Evolutionary conservation across 352 stramenopile genomes (phyloP).

Genomic region (Phytophthora europaea): DNA sequence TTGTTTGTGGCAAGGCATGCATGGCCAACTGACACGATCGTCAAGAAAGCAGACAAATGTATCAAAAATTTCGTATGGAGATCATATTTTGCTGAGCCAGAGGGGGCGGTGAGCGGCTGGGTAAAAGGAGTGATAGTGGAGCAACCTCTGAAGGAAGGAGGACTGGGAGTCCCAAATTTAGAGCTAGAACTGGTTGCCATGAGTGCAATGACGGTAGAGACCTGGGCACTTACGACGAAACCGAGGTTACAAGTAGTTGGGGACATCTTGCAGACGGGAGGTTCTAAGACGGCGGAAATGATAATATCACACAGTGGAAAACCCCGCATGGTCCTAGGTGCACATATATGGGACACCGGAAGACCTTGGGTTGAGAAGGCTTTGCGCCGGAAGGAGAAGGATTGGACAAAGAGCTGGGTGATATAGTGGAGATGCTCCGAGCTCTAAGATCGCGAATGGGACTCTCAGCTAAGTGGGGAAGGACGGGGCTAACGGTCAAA

Average conservation of each 20-base stretch:
- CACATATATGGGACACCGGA: not conserved
- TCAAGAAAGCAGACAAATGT: not conserved
- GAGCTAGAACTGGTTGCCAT: not conserved
- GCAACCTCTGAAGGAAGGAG: too few species aligned
- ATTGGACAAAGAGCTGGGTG: too few species aligned
- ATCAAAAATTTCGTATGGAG: not conserved
- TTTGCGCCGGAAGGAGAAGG: not conserved
- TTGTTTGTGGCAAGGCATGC: not conserved
- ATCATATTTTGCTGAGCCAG: not conserved
- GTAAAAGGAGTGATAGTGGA: not conserved
- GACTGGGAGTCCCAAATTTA: not conserved
- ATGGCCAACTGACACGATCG: not conserved
- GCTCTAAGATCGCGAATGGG: too few species aligned
- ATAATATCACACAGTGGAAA: not conserved
- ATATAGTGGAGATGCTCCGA: too few species aligned
- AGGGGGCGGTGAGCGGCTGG: not conserved
- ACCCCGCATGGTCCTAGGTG: not conserved
- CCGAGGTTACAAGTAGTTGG: not conserved
- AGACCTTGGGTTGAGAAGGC: not conserved
- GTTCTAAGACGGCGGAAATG: not conserved
- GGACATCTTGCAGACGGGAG: not conserved
- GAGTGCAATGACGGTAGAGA: not conserved
- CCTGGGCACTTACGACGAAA: too few species aligned
- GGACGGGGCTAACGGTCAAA: too few species aligned
- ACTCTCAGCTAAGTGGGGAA: too few species aligned